Evolutionary conservation across 306 rosid species (phyloP).

Genomic region (Lathyrus tuberosus): DNA sequence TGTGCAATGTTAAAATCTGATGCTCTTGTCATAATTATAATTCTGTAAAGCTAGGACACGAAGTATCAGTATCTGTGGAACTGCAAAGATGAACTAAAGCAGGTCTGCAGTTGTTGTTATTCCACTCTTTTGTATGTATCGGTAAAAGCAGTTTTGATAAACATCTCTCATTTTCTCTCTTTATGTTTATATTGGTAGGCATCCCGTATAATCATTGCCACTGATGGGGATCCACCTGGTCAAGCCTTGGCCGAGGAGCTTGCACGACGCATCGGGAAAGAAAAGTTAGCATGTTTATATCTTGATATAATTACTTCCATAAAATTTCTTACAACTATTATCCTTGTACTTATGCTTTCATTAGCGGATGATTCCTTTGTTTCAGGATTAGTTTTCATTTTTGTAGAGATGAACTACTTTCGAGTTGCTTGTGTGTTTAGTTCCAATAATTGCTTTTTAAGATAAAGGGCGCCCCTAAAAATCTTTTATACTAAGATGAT

Average conservation of each 20-base stretch:
- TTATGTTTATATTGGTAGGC: slow-evolving; percentile 57
- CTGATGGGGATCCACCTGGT: slow-evolving; percentile 95
- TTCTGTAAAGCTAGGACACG: slow-evolving; percentile 83
- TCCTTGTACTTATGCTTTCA: neutral
- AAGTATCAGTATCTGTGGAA: slow-evolving; percentile 96
- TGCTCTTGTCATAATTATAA: slow-evolving; percentile 54
- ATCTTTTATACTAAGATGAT: neutral
- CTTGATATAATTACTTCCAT: slow-evolving; percentile 17
- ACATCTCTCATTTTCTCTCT: slow-evolving; percentile 25
- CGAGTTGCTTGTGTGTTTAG: slow-evolving; percentile 12
- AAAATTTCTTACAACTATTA: slow-evolving; percentile 27
- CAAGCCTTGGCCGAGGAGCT: slow-evolving; percentile 99
- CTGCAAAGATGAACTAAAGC: slow-evolving; percentile 74
- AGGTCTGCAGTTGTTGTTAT: slow-evolving; percentile 55
- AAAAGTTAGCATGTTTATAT: slow-evolving; percentile 57
- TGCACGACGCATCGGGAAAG: slow-evolving; percentile 97
- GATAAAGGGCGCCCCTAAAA: slow-evolving; percentile 13
- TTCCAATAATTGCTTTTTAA: slow-evolving; percentile 26
- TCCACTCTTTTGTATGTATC: slow-evolving; percentile 28
- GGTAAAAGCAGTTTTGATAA: slow-evolving; percentile 10
- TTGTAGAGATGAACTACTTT: slow-evolving; percentile 10
- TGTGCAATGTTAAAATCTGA: slow-evolving; percentile 46
- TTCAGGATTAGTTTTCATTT: slow-evolving; percentile 20
- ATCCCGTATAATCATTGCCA: slow-evolving; percentile 86
- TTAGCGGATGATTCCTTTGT: slow-evolving; percentile 1